These are phyloP conservation scores for Penicillium cataractarum DNA, from an alignment of 495 filamentous ascomycete genomes.

Conservation along the genomic window DNA sequence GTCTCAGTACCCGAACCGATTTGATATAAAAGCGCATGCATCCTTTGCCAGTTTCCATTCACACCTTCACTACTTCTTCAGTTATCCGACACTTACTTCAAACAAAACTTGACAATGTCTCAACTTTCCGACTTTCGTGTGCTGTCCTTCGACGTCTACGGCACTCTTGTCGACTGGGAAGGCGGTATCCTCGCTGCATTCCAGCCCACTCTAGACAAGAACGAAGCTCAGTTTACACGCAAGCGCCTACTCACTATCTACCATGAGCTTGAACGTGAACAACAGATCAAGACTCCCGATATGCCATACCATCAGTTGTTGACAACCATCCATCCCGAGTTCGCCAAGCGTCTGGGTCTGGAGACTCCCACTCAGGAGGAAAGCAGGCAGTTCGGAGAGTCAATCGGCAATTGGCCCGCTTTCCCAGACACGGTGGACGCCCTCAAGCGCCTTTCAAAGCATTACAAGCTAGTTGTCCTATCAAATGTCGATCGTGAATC, in stretches of 20 bases:
- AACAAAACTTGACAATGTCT: background rate
- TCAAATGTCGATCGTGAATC: conserved; percentile 71
- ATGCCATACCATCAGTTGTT: conserved; percentile 61
- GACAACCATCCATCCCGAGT: conserved; percentile 44
- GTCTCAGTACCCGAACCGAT: background rate
- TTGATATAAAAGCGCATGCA: background rate
- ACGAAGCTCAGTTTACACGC: background rate
- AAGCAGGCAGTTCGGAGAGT: background rate
- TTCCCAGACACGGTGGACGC: background rate
- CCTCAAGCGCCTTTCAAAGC: conserved; percentile 44
- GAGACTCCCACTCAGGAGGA: background rate
- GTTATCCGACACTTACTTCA: background rate
- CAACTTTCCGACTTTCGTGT: background rate
- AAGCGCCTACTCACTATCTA: background rate
- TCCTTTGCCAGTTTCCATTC: background rate
- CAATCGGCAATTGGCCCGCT: background rate
- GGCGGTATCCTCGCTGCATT: background rate
- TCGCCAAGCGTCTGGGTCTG: conserved; percentile 41
- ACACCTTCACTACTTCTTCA: background rate
- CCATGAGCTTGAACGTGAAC: conserved; percentile 12
- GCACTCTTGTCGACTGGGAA: conserved; percentile 1
- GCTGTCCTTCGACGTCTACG: background rate
- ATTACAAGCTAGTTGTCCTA: conserved; percentile 71
- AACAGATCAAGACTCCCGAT: conserved; percentile 50
- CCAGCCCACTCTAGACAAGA: background rate